Conservation (phyloP, 2,329 filamentous ascomycete genomes). For the Sporothrix protearum region DNA sequence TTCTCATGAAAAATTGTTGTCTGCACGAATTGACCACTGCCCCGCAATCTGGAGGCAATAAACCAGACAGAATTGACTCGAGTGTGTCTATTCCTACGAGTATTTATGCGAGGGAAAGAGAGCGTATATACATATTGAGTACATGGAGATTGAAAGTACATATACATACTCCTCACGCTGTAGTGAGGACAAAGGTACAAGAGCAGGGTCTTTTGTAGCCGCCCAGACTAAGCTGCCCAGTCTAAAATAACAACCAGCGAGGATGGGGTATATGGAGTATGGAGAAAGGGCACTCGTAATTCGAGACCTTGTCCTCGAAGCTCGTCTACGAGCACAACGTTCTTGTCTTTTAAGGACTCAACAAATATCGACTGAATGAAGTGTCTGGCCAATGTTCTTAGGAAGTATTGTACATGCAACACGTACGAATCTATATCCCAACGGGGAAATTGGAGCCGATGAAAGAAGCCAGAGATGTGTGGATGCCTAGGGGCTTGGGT, state of each 20-base stretch:
- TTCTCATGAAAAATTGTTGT: neutral
- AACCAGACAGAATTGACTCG: neutral
- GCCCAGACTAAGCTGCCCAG: neutral
- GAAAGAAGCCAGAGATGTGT: neutral
- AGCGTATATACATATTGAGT: neutral
- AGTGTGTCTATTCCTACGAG: neutral
- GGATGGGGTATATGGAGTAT: neutral
- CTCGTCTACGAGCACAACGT: neutral
- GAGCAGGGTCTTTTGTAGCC: neutral
- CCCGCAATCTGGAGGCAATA: neutral
- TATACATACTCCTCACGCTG: neutral
- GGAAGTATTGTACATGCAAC: neutral
- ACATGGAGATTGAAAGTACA: neutral
- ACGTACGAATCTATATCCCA: neutral
- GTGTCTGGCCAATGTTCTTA: neutral
- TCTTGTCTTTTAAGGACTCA: neutral
- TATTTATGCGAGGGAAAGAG: neutral
- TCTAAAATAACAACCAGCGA: neutral
- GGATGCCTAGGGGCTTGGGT: no score
- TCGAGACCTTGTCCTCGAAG: neutral
- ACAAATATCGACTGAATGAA: neutral
- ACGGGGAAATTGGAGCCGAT: neutral
- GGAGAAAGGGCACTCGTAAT: neutral
- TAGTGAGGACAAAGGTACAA: neutral
- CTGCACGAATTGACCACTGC: neutral